Percentiles rank a stretch among this genome's conserved stretches.
These are phyloP conservation scores for Candida easanensis DNA, from an alignment of 805 yeast genomes.

Conservation along the genomic window DNA sequence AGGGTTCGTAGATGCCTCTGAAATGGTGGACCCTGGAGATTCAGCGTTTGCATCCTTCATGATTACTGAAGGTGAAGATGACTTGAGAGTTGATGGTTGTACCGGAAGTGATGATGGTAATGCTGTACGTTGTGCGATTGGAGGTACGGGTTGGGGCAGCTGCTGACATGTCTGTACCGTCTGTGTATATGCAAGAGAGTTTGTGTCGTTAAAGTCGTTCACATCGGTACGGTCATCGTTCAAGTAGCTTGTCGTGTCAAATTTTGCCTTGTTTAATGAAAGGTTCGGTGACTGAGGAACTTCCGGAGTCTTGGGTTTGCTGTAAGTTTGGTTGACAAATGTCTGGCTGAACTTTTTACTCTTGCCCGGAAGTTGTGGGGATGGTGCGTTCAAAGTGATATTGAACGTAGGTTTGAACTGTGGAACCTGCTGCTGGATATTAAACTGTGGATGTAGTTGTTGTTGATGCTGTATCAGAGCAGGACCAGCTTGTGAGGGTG, in stretches of 20 bases:
- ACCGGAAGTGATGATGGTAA: slow-evolving; percentile 7
- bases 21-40: slow-evolving; percentile 22
- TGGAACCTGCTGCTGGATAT: slow-evolving; percentile 12
- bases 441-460: slow-evolving; percentile 6
- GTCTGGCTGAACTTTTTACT: slow-evolving; percentile 18
- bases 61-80: slow-evolving; percentile 7
- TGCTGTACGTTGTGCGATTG: slow-evolving; percentile 2
- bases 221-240: slow-evolving; percentile 23
- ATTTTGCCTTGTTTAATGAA: slow-evolving; percentile 15
- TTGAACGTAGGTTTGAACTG: slow-evolving; percentile 14
- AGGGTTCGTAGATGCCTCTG: slow-evolving; percentile 14
- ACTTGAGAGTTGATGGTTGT: slow-evolving; percentile 7
- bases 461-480: slow-evolving; percentile 1
- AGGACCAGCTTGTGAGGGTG: slow-evolving; percentile 7
- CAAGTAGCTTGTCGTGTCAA: slow-evolving; percentile 18
- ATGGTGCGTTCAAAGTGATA: slow-evolving; percentile 4
- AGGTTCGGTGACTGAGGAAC: slow-evolving; percentile 18
- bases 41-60: slow-evolving; percentile 20
- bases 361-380: slow-evolving; percentile 8
- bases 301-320: slow-evolving; percentile 15
- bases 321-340: slow-evolving; percentile 16
- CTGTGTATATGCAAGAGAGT: slow-evolving; percentile 18
- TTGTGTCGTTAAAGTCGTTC: slow-evolving; percentile 20
- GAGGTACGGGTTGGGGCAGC: slow-evolving; percentile 2
- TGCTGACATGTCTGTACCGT: slow-evolving; percentile 9